Conservation (phyloP, 805 yeast species). For the Candida alai region DNA sequence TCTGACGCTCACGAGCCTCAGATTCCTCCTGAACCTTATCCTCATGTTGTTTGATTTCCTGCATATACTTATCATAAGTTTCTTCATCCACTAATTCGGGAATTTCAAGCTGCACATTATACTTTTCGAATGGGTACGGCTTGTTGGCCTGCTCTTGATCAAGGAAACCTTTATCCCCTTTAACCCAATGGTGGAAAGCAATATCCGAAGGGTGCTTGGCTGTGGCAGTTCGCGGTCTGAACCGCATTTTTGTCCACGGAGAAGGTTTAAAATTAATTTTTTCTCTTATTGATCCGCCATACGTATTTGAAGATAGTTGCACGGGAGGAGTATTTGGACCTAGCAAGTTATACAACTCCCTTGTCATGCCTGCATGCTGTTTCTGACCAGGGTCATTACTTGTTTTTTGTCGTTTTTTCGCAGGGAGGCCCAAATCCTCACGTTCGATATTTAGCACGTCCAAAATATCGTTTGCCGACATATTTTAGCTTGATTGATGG, state of each 20-base stretch:
- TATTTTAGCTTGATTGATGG: too few species aligned
- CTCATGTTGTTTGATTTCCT: conserved; percentile 30
- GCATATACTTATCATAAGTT: conserved; percentile 53
- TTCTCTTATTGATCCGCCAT: conserved; percentile 50
- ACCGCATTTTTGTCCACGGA: conserved; percentile 75
- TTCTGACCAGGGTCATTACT: conserved; percentile 14
- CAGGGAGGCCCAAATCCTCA: conserved; percentile 37
- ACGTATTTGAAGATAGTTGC: conserved; percentile 31
- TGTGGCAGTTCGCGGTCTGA: too few species aligned
- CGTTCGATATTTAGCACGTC: conserved; percentile 72
- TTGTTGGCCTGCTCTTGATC: conserved; percentile 25
- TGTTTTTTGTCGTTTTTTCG: conserved; percentile 38
- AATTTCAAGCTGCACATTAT: conserved; percentile 61
- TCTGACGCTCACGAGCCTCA: conserved; percentile 13
- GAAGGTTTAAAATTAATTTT: conserved; percentile 64
- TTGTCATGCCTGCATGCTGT: conserved; percentile 67
- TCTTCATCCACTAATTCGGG: conserved; percentile 62
- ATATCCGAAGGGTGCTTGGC: too few species aligned
- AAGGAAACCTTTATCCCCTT: conserved; percentile 55
- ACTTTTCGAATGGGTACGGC: conserved; percentile 71
- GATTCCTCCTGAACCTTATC: conserved; percentile 13
- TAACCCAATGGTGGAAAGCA: conserved; percentile 77
- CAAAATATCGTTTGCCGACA: conserved; percentile 55
- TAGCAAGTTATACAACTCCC: conserved; percentile 81
- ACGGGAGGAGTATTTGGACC: conserved; percentile 92